A percentile compares a stretch with the other conserved stretches of the same genome.
phyloP scores from a whole-genome alignment of 2,329 filamentous ascomycete genomes.

The Phyllosticta paracitricarpa region DNA sequence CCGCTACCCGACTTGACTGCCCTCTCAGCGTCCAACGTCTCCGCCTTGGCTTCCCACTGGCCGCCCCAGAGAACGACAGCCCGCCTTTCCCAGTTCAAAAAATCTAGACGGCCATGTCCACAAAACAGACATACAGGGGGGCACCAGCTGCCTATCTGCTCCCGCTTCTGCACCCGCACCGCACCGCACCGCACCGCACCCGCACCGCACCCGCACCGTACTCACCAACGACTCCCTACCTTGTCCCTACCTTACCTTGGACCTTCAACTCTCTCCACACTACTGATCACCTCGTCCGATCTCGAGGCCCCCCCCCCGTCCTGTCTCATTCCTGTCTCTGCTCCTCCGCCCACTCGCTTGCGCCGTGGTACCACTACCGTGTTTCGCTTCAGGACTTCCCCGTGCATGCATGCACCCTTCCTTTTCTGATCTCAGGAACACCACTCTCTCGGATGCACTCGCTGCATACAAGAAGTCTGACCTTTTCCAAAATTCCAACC shows the following conservation, averaged over 20 bases:
- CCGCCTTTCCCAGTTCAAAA: conserved; percentile 9
- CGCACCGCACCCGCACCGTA: conserved; percentile 17
- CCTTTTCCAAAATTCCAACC: conserved; percentile 12
- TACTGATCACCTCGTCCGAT: conserved; percentile 3
- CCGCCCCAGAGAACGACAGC: conserved; percentile 3
- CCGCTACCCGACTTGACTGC: neutral
- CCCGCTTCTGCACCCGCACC: conserved; percentile 20
- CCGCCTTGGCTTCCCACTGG: conserved; percentile 11
- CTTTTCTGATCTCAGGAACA: conserved; percentile 17
- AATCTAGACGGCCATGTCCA: neutral
- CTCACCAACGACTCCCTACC: conserved; percentile 7
- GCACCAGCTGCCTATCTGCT: conserved; percentile 15
- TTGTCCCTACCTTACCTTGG: conserved; percentile 4
- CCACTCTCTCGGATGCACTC: conserved; percentile 1
- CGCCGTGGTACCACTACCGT: conserved; percentile 9
- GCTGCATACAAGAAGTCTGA: neutral
- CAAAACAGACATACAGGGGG: conserved; percentile 19
- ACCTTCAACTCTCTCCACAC: neutral
- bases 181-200: conserved; percentile 25
- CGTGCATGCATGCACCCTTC: conserved; percentile 31
- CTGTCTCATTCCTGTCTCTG: conserved; percentile 7
- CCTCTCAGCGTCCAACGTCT: conserved; percentile 1
- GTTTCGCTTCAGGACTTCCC: conserved; percentile 24
- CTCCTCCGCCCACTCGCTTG: conserved; percentile 5
- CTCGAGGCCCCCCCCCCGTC: conserved; percentile 3